Evolutionary conservation across 2,329 filamentous ascomycete species (phyloP), one percentile per base, ranked within the genome.

Genomic region (Fusarium concolor): DNA sequence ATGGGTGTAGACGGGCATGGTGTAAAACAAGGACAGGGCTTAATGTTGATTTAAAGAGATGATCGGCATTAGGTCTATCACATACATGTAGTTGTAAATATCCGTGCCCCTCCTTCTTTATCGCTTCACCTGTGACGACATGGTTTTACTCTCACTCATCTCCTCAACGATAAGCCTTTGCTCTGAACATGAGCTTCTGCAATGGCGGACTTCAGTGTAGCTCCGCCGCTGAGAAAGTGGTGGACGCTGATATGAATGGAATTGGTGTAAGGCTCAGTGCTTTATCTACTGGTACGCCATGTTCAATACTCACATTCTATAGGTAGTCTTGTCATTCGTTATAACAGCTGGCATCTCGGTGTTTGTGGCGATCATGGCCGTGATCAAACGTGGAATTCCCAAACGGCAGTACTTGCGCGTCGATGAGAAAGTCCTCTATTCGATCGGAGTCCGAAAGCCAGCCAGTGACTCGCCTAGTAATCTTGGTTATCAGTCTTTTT

Each of bases 211-310:
- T 58, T 14, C 28, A 37, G 15, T 67, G 52, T 26, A 15, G 31
- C 26, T 17, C 24, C 20, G 33, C 35, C 6, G 47, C 53, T 9
- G 53, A 55, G 29, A 33, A 42, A 14, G 43, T 59, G 35, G 53
- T 60, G 42, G 65, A 68, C 18, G 41, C 65, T 39, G 59, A 68
- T 22, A 68, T 68, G 65, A 51, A 68, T 10, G 65, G 65, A 26
- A 65, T 68, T 33, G 65, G 50, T 22, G 65, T 56, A 49, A 44
- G 45, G 24, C 17, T 11, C 29, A n/a, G 10, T 17, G 12, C 14
- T 50, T 15, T 18, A 24, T 22, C 35, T 12, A 24, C 22, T 24
- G 22, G 22, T 24, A 29, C 10, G n/a, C 22, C 11, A 20, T 10
- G 10, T 18, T 11, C 5, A 29, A 31, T 22, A 14, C 51, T 64